Evolutionary conservation across 495 filamentous ascomycete species (phyloP).

Genomic region (Apodospora peruviana): DNA sequence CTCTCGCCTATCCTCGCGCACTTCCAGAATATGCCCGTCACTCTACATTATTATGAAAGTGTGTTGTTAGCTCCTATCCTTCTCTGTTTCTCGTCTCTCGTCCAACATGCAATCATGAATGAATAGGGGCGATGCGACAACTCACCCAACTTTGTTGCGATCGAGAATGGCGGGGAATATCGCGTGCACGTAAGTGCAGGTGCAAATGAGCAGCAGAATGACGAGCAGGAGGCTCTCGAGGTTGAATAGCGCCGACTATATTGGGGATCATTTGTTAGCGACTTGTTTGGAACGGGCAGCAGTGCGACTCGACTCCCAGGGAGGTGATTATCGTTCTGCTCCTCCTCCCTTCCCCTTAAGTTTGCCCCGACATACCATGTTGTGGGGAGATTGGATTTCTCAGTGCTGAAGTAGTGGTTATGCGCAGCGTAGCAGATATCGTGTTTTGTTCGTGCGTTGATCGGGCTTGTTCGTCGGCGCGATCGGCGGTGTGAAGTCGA

Average conservation of each 20-base stretch:
- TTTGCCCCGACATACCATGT: too few species aligned
- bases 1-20: constrained; percentile 89
- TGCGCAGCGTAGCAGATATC: too few species aligned
- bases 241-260: constrained; percentile 92
- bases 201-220: constrained; percentile 92
- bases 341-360: too few species aligned
- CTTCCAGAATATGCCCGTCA: constrained; percentile 95
- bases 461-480: too few species aligned
- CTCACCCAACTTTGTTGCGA: constrained; percentile 82
- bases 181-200: constrained; percentile 85
- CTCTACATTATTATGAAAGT: constrained; percentile 35
- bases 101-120: neutral
- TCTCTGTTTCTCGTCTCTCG: too few species aligned
- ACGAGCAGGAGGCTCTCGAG: constrained; percentile 92
- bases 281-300: neutral
- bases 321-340: too few species aligned
- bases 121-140: neutral
- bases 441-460: too few species aligned
- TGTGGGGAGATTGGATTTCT: too few species aligned
- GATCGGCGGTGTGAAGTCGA: too few species aligned
- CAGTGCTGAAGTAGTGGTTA: too few species aligned
- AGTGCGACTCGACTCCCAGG: too few species aligned
- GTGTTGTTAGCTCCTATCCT: too few species aligned
- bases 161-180: constrained; percentile 90
- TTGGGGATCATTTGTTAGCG: neutral